These are phyloP conservation scores for Collybia sp. DNA, from an alignment of 768 basidiomycete species.

Conservation along the genomic window DNA sequence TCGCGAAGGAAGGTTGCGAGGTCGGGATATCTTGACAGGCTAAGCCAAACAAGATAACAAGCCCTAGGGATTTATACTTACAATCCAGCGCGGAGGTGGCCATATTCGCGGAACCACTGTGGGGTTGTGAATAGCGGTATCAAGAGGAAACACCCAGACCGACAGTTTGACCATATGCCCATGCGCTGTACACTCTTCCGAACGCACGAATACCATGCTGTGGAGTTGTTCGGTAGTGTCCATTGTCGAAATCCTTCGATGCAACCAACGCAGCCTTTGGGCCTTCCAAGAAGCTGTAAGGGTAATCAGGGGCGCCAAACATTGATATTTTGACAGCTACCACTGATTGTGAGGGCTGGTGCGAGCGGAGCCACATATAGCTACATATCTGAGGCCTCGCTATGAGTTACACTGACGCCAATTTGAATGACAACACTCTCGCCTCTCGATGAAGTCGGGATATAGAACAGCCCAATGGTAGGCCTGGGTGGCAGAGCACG, in stretches of 20 bases:
- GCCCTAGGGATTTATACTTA: constrained; percentile 13
- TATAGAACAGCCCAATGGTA: constrained; percentile 56
- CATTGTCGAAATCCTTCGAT: constrained; percentile 50
- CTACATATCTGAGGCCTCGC: constrained; percentile 35
- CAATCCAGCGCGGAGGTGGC: constrained; percentile 36
- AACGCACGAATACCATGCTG: constrained; percentile 51
- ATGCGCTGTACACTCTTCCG: constrained; percentile 50
- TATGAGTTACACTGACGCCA: background rate
- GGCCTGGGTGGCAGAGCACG: constrained; percentile 30
- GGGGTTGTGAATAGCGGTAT: background rate
- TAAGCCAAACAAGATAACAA: background rate
- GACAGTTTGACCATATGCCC: constrained; percentile 56
- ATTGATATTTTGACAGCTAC: constrained; percentile 10
- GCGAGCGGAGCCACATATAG: constrained; percentile 49
- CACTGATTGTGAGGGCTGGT: constrained; percentile 54
- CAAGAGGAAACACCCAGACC: constrained; percentile 7
- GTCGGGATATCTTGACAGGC: constrained; percentile 34
- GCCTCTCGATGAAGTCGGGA: constrained; percentile 50
- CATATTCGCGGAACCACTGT: constrained; percentile 52
- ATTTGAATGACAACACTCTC: background rate
- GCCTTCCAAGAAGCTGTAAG: constrained; percentile 50
- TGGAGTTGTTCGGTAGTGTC: constrained; percentile 44
- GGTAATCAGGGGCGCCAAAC: background rate
- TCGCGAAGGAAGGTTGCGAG: constrained; percentile 46
- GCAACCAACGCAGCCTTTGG: constrained; percentile 49